phyloP scores from a whole-genome alignment of 2,329 filamentous ascomycete genomes.

The Xylariaceae sp. region DNA sequence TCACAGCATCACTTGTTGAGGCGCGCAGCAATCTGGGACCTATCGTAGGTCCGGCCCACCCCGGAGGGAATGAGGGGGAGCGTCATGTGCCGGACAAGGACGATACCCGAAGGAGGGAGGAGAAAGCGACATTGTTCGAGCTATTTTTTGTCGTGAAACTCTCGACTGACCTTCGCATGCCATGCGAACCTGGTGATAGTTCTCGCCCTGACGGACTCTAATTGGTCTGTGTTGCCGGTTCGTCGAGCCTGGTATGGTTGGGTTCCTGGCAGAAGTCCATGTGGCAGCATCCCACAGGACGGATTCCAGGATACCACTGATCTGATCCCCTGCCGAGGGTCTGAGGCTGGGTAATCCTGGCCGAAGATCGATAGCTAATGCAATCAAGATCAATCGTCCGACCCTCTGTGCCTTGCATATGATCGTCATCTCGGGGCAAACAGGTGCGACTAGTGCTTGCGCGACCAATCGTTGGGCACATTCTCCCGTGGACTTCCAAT shows the following conservation, averaged over 20 bases:
- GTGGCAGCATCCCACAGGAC: slow-evolving; percentile 5
- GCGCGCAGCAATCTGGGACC: not conserved
- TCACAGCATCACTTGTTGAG: not conserved
- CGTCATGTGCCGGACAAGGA: not conserved
- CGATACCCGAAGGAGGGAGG: not conserved
- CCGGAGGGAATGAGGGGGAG: not conserved
- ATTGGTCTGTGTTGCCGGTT: slow-evolving; percentile 9
- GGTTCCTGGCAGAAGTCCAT: slow-evolving; percentile 15
- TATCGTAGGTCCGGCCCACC: not conserved
- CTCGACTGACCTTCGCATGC: not conserved
- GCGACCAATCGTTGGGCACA: not conserved
- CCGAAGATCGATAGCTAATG: not conserved
- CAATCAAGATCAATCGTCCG: slow-evolving; percentile 1
- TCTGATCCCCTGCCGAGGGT: not conserved
- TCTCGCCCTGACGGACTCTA: not conserved
- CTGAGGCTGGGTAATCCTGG: not conserved
- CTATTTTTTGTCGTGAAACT: not conserved
- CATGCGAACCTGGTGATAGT: not conserved
- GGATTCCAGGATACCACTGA: not conserved
- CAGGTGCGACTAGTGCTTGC: not conserved
- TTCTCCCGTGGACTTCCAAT: not conserved
- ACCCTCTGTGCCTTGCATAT: slow-evolving; percentile 15
- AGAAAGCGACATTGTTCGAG: not conserved
- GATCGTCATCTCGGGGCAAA: slow-evolving; percentile 5
- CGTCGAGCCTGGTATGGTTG: slow-evolving; percentile 7